phyloP scores from a whole-genome alignment of 1,139 yeast species.

The Wickerhamomyces sp. region DNA sequence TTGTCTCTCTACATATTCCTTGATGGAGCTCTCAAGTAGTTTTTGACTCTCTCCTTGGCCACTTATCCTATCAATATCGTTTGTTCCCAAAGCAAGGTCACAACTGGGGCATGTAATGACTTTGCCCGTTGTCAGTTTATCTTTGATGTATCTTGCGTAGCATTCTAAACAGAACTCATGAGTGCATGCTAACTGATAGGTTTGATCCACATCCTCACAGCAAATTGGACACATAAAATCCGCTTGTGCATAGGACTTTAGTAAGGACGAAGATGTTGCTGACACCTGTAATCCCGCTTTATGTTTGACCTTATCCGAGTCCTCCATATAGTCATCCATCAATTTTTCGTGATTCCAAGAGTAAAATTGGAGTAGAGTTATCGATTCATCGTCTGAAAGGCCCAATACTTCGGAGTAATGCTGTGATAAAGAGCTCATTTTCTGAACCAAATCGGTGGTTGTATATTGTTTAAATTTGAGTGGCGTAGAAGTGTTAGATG shows the following conservation, averaged over 20 bases:
- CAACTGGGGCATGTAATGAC: conserved; percentile 64
- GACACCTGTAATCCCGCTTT: conserved; percentile 59
- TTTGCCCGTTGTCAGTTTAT: conserved; percentile 48
- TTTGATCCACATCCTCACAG: conserved; percentile 47
- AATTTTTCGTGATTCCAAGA: conserved; percentile 75
- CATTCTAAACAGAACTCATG: conserved; percentile 71
- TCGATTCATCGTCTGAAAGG: conserved; percentile 36
- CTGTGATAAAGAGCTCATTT: conserved; percentile 13
- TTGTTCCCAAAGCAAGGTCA: conserved; percentile 29
- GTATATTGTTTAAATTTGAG: conserved; percentile 18
- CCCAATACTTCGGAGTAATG: conserved; percentile 31
- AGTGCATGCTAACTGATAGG: conserved; percentile 59
- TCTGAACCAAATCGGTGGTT: conserved; percentile 17
- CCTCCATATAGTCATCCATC: conserved; percentile 61
- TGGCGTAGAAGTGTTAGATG: conserved; percentile 6
- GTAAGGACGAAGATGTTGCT: conserved; percentile 11
- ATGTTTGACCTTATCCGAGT: conserved; percentile 39
- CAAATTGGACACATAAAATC: conserved; percentile 61
- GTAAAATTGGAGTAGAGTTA: conserved; percentile 53
- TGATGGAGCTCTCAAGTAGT: conserved; percentile 35
- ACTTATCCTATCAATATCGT: conserved; percentile 32
- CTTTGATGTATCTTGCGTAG: conserved; percentile 54
- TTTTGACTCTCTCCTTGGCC: conserved; percentile 28
- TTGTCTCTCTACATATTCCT: conserved; percentile 49
- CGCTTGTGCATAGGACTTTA: conserved; percentile 22